Base-by-base conservation (phyloP, 192 early-diverging fungal species). In the Backusella morwellensis region DNA sequence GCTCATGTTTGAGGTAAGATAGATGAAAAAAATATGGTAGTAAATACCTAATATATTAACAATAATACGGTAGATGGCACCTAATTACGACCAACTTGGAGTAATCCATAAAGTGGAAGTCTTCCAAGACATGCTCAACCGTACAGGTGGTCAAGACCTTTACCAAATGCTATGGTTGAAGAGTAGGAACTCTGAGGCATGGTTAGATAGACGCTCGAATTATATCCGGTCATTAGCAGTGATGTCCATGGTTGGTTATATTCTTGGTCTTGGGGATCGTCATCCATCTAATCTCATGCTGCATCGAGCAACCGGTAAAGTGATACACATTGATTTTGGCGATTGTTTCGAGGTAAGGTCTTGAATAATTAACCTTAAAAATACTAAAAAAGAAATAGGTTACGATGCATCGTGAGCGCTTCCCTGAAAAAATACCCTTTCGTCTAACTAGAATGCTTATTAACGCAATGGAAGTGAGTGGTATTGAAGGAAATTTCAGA, bases 201-300 rank as follows among this genome's bases (percentile, higher is more conserved):
- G 97, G 97, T 78, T 98, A 17, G 96, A 98, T 78, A 85, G 96
- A 26, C 88, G 97, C 17, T 98, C 96, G 2, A 98, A 95, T 77
- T 99, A 97, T 80, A 98, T 96, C 1, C 79, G 97, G 44, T 97
- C 95, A 7, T 86, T 99, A 73, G 97, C 96, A 1, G 92, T 95
- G 6, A 99, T 97, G 96, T 99, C 97, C 0, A 98, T 99, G 92
- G 97, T 96, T 14, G 97, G 97, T 9, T 99, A 99, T 84, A 95
- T 99, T 26, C 86, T 99, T 21, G 97, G 97, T 32, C 82, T 99
- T 36, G 97, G 97, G 4, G 97, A 99, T 86, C 84, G 97, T 15
- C 97, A 99, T 82, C 97, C 96, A 1, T 96, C 95, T 38, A 99
- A 99, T 79, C 85, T 99, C 41, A 95, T 99, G 95, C 77, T 98